Conservation (phyloP, 2,329 filamentous ascomycete species). For the Aspergillus sp. region DNA sequence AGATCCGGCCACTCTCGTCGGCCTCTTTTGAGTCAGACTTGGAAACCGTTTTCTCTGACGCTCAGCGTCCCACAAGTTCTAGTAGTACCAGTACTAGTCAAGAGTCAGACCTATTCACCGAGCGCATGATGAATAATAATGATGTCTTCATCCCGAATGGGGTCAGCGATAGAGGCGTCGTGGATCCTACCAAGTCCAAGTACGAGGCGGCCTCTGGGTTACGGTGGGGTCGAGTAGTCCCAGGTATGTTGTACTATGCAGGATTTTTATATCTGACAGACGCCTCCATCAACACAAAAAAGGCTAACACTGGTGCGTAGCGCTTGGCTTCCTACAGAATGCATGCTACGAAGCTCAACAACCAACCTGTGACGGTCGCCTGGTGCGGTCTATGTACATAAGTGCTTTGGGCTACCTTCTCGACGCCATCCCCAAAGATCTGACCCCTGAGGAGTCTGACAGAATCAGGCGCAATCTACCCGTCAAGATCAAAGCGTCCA, state of each 20-base stretch:
- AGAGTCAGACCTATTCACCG: constrained; percentile 9
- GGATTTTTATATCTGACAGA: not conserved
- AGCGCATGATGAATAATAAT: constrained; percentile 22
- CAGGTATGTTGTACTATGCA: constrained; percentile 24
- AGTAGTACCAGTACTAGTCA: constrained; percentile 11
- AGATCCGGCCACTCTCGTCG: constrained; percentile 3
- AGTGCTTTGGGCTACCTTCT: constrained; percentile 40
- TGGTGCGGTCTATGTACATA: constrained; percentile 36
- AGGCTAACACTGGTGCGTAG: constrained; percentile 18
- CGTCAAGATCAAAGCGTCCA: constrained; percentile 16
- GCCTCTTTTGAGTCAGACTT: constrained; percentile 1
- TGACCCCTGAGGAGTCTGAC: constrained; percentile 29
- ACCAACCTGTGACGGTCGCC: constrained; percentile 28
- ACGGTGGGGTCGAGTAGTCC: constrained; percentile 35
- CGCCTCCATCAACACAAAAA: not conserved
- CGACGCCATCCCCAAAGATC: constrained; percentile 33
- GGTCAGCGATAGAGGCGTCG: constrained; percentile 10
- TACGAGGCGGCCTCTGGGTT: constrained; percentile 34
- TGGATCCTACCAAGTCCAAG: constrained; percentile 12
- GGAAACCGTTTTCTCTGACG: constrained; percentile 1
- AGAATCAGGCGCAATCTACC: constrained; percentile 30
- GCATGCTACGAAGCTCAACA: constrained; percentile 37
- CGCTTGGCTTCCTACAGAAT: constrained; percentile 37
- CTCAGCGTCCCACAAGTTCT: constrained; percentile 13
- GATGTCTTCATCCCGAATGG: constrained; percentile 20